Percentiles rank a stretch among this genome's conserved stretches.
phyloP scores from a whole-genome alignment of 306 rosid genomes.

The Begonia loranthoides region DNA sequence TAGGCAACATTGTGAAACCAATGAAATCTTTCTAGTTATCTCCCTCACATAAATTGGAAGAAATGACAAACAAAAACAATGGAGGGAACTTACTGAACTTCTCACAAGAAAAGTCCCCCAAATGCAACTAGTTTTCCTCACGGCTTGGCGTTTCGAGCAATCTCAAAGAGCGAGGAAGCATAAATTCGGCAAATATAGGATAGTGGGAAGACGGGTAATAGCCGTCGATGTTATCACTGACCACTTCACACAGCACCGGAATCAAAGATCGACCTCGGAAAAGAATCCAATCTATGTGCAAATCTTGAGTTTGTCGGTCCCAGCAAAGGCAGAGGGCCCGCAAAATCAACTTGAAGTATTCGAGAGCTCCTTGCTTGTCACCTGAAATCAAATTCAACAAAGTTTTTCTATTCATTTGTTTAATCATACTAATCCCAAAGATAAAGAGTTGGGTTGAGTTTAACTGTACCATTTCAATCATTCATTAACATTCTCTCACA shows the following conservation, averaged over 20 bases:
- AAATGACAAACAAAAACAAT: no score
- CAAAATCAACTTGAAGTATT: conserved; percentile 72
- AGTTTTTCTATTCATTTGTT: no score
- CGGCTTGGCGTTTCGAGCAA: conserved; percentile 49
- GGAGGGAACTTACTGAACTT: no score
- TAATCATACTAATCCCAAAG: no score
- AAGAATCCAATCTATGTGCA: conserved; percentile 93
- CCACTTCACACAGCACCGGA: conserved; percentile 92
- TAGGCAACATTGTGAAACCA: no score
- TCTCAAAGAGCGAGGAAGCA: conserved; percentile 93
- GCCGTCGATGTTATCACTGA: conserved; percentile 70
- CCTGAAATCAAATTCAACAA: conserved; percentile 26
- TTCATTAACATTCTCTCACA: no score
- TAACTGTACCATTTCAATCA: no score
- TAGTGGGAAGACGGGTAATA: conserved; percentile 89
- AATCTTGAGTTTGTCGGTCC: conserved; percentile 99
- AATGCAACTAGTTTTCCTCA: conserved; percentile 25
- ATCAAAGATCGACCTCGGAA: conserved; percentile 90
- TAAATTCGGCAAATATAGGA: conserved; percentile 78
- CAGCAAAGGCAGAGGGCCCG: conserved; percentile 98
- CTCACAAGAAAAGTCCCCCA: background rate
- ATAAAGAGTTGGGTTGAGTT: no score
- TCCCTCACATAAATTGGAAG: no score
- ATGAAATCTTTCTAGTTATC: no score
- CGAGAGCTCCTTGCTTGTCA: conserved; percentile 89